These are phyloP conservation scores for Colletotrichum sp. DNA, from an alignment of 2,329 filamentous ascomycete species.

Conservation along the genomic window DNA sequence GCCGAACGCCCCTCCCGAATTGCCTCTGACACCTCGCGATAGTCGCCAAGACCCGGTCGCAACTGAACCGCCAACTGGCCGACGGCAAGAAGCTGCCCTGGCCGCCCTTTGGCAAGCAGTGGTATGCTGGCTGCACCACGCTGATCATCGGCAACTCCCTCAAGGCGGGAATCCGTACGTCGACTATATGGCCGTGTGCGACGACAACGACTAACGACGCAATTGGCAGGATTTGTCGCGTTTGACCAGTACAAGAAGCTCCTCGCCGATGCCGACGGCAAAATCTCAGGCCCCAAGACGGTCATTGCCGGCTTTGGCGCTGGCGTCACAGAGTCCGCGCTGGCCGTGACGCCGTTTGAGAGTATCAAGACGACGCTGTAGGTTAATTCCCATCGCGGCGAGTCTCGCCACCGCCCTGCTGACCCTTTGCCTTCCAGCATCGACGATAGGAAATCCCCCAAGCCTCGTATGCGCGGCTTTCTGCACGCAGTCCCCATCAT, in stretches of 20 bases:
- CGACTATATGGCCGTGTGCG: neutral
- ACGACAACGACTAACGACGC: conserved; percentile 11
- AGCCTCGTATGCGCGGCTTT: conserved; percentile 90
- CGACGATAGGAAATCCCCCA: conserved; percentile 87
- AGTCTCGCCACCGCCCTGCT: neutral
- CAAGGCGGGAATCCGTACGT: conserved; percentile 91
- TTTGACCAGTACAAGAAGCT: conserved; percentile 93
- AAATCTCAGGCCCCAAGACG: conserved; percentile 87
- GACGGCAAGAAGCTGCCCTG: conserved; percentile 89
- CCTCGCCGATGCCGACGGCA: conserved; percentile 82
- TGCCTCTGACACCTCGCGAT: conserved; percentile 17
- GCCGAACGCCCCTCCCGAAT: conserved; percentile 3
- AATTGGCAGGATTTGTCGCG: conserved; percentile 77
- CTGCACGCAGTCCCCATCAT: conserved; percentile 90
- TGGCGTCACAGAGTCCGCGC: conserved; percentile 88
- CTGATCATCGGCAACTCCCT: conserved; percentile 95
- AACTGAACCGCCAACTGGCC: conserved; percentile 85
- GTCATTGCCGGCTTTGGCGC: conserved; percentile 95
- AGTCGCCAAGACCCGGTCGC: conserved; percentile 94
- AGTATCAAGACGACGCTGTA: conserved; percentile 96
- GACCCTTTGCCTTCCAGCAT: conserved; percentile 62
- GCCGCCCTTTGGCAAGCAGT: conserved; percentile 91
- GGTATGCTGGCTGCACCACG: conserved; percentile 98
- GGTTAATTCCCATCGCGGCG: conserved; percentile 23
- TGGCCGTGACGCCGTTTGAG: conserved; percentile 96